Percentiles rank a stretch among this genome's conserved stretches.
Evolutionary conservation across 768 basidiomycete genomes (phyloP).

Genomic region (Russula abietina): DNA sequence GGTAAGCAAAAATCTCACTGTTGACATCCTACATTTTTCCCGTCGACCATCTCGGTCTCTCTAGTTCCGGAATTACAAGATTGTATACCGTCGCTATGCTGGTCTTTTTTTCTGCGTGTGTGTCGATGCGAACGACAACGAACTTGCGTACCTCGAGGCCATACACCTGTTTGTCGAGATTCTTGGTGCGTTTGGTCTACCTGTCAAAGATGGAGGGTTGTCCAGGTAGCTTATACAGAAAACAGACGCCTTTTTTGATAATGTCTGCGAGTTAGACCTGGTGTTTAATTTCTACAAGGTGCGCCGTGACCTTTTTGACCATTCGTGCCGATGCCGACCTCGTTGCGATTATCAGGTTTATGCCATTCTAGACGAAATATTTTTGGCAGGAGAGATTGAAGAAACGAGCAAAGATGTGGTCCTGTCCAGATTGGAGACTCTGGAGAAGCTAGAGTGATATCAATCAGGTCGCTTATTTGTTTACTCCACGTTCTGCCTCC

Average conservation of each 20-base stretch:
- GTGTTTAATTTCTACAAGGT: conserved; percentile 99
- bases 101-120: conserved; percentile 98
- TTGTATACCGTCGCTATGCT: conserved; percentile 94
- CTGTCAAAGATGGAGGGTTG: conserved; percentile 3
- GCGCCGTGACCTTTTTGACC: conserved; percentile 5
- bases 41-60: conserved; percentile 14
- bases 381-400: conserved; percentile 96
- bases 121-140: conserved; percentile 97
- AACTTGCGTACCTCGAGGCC: conserved; percentile 93
- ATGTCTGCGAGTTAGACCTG: conserved; percentile 95
- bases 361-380: conserved; percentile 96
- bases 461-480: neutral
- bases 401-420: conserved; percentile 98
- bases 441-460: conserved; percentile 84
- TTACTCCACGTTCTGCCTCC: neutral
- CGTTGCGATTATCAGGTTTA: conserved; percentile 61
- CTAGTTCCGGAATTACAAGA: conserved; percentile 96
- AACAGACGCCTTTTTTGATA: conserved; percentile 95
- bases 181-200: conserved; percentile 54
- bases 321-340: neutral
- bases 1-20: conserved; percentile 41
- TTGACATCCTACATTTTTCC: neutral
- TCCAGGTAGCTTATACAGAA: conserved; percentile 2
- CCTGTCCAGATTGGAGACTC: conserved; percentile 77
- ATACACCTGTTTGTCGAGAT: conserved; percentile 99